These are phyloP conservation scores for Raffaelea albimanens DNA, from an alignment of 2,329 filamentous ascomycete species.

Conservation along the genomic window DNA sequence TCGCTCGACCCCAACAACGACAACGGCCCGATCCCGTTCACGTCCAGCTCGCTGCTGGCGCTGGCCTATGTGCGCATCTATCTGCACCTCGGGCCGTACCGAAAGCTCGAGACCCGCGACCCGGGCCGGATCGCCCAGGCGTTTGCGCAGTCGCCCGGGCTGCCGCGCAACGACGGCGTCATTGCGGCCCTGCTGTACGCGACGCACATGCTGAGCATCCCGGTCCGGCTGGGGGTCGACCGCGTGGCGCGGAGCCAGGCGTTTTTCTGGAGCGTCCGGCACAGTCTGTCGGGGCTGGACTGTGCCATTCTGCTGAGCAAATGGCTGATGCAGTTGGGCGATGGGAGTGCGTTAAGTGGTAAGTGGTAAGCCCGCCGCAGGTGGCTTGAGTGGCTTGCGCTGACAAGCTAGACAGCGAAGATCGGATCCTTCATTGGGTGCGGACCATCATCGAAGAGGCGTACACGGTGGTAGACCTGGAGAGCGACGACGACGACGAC, in stretches of 20 bases:
- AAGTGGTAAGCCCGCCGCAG: too few species aligned
- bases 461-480: too few species aligned
- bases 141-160: slow-evolving; percentile 22
- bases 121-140: slow-evolving; percentile 33
- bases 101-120: slow-evolving; percentile 35
- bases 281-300: slow-evolving; percentile 42
- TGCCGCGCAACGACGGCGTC: slow-evolving; percentile 29
- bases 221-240: slow-evolving; percentile 40
- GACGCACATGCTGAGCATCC: slow-evolving; percentile 44
- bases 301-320: slow-evolving; percentile 31
- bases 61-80: slow-evolving; percentile 19
- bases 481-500: neutral
- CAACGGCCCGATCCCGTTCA: slow-evolving; percentile 43
- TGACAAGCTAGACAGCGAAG: slow-evolving; percentile 30
- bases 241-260: slow-evolving; percentile 43
- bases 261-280: slow-evolving; percentile 45
- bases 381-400: too few species aligned
- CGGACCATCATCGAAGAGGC: slow-evolving; percentile 35
- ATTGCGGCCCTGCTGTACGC: slow-evolving; percentile 42
- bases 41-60: slow-evolving; percentile 23
- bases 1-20: slow-evolving; percentile 43
- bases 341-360: too few species aligned
- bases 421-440: slow-evolving; percentile 35
- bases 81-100: slow-evolving; percentile 30
- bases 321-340: slow-evolving; percentile 23